Evolutionary conservation across 139 green algal genomes (phyloP), one percentile per base, ranked within the genome.

Genomic region (Limnomonas spitsbergensis): DNA sequence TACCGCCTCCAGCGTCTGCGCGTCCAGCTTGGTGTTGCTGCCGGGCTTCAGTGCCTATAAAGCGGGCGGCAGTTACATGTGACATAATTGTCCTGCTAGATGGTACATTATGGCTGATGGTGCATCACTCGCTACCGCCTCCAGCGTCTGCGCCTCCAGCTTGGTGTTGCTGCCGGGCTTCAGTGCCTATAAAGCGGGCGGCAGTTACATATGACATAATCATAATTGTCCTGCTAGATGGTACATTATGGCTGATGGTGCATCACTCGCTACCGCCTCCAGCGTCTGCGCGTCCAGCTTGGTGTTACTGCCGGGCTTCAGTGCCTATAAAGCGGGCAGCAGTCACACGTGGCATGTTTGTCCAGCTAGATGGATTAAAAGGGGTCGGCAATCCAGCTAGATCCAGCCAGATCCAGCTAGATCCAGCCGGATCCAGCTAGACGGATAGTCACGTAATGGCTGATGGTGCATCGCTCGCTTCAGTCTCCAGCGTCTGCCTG

Each of bases 31-130:
- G 2, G 93, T 97, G 39, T 87, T 79, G 29, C 85, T 75, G 32
- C 95, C 94, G 6, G 94, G 94, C 74, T 78, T 80, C n/a, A 95
- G 73, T 1, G 90, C 87, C 90, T 94, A n/a, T n/a, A n/a, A n/a
- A n/a, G n/a, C n/a, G n/a, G n/a, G n/a, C n/a, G 27, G 24, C 4
- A 78, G 6, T 68, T 4, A 20, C 39, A 78, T 68, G 71, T 29
- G 4, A 39, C 20, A 61, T 61, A 24, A 61, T n/a, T 61, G 47
- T 61, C n/a, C n/a, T n/a, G n/a, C n/a, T 4, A 29, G 40, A n/a
- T 85, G 66, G 56, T n/a, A n/a, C n/a, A n/a, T n/a, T n/a, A n/a
- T 52, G 26, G 83, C 90, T 14, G 77, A 86, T 2, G 95, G 95
- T 4, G 90, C 89, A 70, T 94, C 90, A 1, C 74, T 81, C 40